Percentiles rank a stretch among this genome's conserved stretches.
Conservation (phyloP, 768 basidiomycete species). For the Pleurotus platypus region DNA sequence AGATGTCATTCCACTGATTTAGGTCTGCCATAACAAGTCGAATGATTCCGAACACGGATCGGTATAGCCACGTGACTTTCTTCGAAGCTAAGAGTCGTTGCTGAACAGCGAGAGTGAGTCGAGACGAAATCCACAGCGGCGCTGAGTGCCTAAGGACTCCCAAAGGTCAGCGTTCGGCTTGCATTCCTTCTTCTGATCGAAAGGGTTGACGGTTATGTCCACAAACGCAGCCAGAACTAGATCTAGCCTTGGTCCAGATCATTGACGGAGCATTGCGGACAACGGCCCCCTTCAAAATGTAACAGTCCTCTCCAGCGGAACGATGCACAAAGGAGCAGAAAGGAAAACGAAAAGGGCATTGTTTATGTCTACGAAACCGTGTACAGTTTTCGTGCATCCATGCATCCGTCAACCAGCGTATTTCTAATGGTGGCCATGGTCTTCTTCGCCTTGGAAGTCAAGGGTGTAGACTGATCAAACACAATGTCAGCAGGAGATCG, state of each 20-base stretch:
- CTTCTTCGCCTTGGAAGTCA: conserved; percentile 38
- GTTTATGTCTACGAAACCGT: background rate
- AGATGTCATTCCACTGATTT: no score
- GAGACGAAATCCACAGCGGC: no score
- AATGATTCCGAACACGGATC: no score
- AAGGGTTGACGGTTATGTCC: background rate
- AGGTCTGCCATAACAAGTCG: no score
- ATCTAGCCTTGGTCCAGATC: conserved; percentile 1
- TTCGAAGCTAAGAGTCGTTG: no score
- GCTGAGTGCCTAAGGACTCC: no score
- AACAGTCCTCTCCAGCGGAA: background rate
- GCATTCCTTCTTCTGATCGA: no score
- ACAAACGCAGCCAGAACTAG: background rate
- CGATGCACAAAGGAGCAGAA: background rate
- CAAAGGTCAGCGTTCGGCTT: no score
- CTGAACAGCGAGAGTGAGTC: no score
- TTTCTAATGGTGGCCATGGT: conserved; percentile 12
- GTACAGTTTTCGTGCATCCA: conserved; percentile 1
- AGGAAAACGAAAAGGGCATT: background rate
- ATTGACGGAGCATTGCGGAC: background rate
- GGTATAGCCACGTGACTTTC: no score
- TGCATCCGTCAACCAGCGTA: background rate
- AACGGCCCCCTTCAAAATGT: no score
- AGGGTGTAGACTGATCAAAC: conserved; percentile 59
- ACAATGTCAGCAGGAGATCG: background rate